Percentiles rank a stretch among this genome's conserved stretches.
phyloP scores from a whole-genome alignment of 805 yeast genomes.

The Candida pseudoglaebosa region DNA sequence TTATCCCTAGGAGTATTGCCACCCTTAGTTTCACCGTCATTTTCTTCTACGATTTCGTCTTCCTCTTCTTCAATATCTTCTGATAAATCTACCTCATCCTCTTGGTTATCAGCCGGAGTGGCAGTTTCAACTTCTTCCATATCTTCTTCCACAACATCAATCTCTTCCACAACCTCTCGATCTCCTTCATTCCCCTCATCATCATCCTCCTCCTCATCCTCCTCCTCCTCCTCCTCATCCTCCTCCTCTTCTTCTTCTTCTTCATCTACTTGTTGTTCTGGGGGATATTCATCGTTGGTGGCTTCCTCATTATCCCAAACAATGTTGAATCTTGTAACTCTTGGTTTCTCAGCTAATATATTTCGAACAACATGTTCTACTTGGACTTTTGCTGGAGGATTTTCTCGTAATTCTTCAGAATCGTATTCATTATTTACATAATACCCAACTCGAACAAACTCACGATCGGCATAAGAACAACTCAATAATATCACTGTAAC shows the following conservation, averaged over 20 bases:
- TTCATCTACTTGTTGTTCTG: slow-evolving; percentile 66
- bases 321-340: slow-evolving; percentile 94
- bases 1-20: slow-evolving; percentile 11
- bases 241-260: slow-evolving; percentile 53
- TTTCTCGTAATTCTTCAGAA: slow-evolving; percentile 85
- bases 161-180: slow-evolving; percentile 51
- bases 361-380: slow-evolving; percentile 93
- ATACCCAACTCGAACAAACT: slow-evolving; percentile 95
- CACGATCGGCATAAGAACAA: slow-evolving; percentile 89
- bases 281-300: slow-evolving; percentile 67
- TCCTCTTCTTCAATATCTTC: slow-evolving; percentile 19
- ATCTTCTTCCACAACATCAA: slow-evolving; percentile 40
- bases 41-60: slow-evolving; percentile 10
- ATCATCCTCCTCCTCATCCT: slow-evolving; percentile 47
- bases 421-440: slow-evolving; percentile 97
- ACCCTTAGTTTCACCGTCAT: slow-evolving; percentile 6
- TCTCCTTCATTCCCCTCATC: slow-evolving; percentile 59
- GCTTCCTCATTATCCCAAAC: slow-evolving; percentile 86
- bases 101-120: slow-evolving; percentile 37
- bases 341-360: slow-evolving; percentile 93
- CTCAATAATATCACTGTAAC: slow-evolving; percentile 92
- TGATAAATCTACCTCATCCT: slow-evolving; percentile 22
- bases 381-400: slow-evolving; percentile 90
- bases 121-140: slow-evolving; percentile 37
- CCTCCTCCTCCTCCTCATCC: slow-evolving; percentile 60